Evolutionary conservation across 805 yeast species (phyloP).

Genomic region (Candida vaughaniae): DNA sequence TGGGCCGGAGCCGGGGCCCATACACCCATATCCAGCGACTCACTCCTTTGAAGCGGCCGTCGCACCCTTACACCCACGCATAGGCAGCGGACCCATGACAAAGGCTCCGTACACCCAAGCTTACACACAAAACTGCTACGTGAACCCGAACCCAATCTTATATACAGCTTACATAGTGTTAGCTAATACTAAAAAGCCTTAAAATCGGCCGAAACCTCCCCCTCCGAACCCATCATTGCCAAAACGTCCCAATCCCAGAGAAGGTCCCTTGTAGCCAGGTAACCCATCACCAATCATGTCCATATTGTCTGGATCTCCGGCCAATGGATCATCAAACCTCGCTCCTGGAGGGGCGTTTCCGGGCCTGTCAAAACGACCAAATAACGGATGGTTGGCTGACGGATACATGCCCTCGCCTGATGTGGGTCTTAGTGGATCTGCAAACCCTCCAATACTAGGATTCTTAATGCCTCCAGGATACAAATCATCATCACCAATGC

Average conservation of each 20-base stretch:
- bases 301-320: constrained; percentile 37
- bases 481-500: constrained; percentile 51
- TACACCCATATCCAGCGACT: too few species aligned
- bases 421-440: constrained; percentile 39
- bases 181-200: too few species aligned
- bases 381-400: constrained; percentile 50
- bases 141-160: too few species aligned
- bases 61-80: too few species aligned
- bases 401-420: constrained; percentile 56
- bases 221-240: constrained; percentile 14
- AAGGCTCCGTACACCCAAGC: too few species aligned
- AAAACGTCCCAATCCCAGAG: too few species aligned
- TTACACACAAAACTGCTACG: too few species aligned
- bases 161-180: too few species aligned
- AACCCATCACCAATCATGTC: constrained; percentile 46
- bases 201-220: constrained; percentile 3
- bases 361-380: constrained; percentile 26
- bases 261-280: constrained; percentile 30
- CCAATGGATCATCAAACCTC: constrained; percentile 51
- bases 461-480: constrained; percentile 42
- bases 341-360: constrained; percentile 45
- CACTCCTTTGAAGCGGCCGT: too few species aligned
- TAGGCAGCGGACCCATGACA: too few species aligned
- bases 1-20: too few species aligned
- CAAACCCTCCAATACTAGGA: constrained; percentile 42